Base-by-base conservation (phyloP, 2,329 filamentous ascomycete genomes). In the Aspergillus pseudoterreus region DNA sequence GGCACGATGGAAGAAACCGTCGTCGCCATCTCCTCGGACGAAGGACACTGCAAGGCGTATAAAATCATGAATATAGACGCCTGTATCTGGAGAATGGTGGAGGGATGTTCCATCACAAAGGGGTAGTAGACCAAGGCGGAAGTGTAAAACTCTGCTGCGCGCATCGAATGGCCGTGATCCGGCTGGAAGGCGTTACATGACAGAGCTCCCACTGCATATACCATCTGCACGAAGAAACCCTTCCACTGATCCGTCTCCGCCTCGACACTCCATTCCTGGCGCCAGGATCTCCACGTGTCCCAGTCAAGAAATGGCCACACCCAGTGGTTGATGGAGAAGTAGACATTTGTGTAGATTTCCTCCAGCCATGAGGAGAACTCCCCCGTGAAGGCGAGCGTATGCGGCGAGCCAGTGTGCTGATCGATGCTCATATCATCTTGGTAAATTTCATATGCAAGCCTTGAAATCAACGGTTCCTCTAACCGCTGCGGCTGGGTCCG, bases 231-330 rank as follows among this genome's bases (percentile, higher is more conserved):
- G 39, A 65, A 64, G 38, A 64, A 65, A 4, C 47, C 48, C 32
- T 53, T 58, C 63, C 63, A 65, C 49, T 60, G 57, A 44, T 60
- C 48, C 50, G 27, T 52, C 51, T 35, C 55, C 50, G 32, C 33
- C 5, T 47, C 46, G 4, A 49, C 17, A 11, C 15, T 36, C 30
- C 53, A 53, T 11, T 63, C 55, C 8, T 49, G 49, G 24, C 61
- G 54, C 63, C 63, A 65, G 21, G 32, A 44, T 43, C 49, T 59
- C 62, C 63, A 65, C 6, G 53, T 46, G 11, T 49, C 46, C 15
- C 63, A 53, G 35, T 64, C 57, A 6, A 65, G 43, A 22, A 65
- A 64, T 4, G 63, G 63, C 63, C 63, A 65, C 42, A 61, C 59
- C 17, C 61, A 60, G 43, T 65, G 57, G 6, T 59, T 58, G 47